phyloP scores from a whole-genome alignment of 106 monocot species.

The Phalaenopsis equestris region DNA sequence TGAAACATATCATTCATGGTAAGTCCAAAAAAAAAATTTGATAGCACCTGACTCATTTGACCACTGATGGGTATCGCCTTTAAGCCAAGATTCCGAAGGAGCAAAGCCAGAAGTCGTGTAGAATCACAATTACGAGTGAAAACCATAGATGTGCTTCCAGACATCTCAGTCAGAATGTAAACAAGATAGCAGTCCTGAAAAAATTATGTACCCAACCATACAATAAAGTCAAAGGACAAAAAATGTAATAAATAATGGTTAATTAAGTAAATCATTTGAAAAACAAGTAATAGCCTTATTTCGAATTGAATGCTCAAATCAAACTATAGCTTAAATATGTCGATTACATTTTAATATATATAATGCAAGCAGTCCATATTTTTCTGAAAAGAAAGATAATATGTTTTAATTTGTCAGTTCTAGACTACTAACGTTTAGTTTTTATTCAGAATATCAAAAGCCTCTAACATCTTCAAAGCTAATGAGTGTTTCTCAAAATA shows the following conservation, averaged over 20 bases:
- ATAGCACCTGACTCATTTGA: conserved; percentile 77
- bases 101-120: conserved; percentile 54
- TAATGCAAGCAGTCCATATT: no score
- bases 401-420: no score
- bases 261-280: not conserved
- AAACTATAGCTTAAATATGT: not conserved
- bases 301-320: not conserved
- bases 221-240: no score
- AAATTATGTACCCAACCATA: not conserved
- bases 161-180: conserved; percentile 69
- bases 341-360: not conserved
- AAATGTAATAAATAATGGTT: not conserved
- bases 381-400: no score
- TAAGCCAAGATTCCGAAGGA: conserved; percentile 76
- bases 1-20: not conserved
- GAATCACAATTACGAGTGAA: conserved; percentile 88
- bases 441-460: no score
- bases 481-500: no score
- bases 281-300: not conserved
- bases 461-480: no score
- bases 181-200: conserved; percentile 83
- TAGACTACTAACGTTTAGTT: no score
- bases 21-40: not conserved
- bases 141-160: conserved; percentile 77
- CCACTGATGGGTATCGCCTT: conserved; percentile 86